These are phyloP conservation scores for Oemleria cerasiformis DNA, from an alignment of 306 rosid genomes.

Conservation along the genomic window DNA sequence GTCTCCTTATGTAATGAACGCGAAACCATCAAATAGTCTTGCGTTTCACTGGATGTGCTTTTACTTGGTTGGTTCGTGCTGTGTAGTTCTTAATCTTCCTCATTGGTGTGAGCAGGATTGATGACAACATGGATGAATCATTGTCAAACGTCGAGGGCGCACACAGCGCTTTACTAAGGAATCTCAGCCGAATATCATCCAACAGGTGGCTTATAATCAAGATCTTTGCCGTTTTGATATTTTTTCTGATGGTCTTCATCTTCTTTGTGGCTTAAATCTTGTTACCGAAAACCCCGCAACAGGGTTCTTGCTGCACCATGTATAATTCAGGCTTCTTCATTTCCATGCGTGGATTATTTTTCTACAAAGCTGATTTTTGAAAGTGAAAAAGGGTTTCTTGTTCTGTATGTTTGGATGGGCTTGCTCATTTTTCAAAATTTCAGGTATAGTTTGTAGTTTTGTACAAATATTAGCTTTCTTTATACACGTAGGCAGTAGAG, in stretches of 20 bases:
- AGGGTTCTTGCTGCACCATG: slow-evolving; percentile 17
- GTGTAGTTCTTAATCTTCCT: slow-evolving; percentile 25
- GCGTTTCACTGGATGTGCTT: not conserved
- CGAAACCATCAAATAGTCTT: not conserved
- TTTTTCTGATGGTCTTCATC: slow-evolving; percentile 73
- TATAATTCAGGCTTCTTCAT: not conserved
- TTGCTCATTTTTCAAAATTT: too few relatives aligned
- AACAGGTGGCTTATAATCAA: slow-evolving; percentile 89
- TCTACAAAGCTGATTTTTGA: too few relatives aligned
- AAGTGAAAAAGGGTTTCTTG: too few relatives aligned
- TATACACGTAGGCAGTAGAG: too few relatives aligned
- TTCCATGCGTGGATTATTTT: not conserved
- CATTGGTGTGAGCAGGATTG: slow-evolving; percentile 63
- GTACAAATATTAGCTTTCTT: too few relatives aligned
- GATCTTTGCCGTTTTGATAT: slow-evolving; percentile 68
- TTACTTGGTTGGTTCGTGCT: slow-evolving; percentile 10
- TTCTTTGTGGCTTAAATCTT: slow-evolving; percentile 71
- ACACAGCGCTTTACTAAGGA: slow-evolving; percentile 72
- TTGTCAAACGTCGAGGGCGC: slow-evolving; percentile 92
- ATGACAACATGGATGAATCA: slow-evolving; percentile 92
- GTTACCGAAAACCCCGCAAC: slow-evolving; percentile 6
- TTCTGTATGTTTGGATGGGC: too few relatives aligned
- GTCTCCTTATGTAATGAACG: not conserved
- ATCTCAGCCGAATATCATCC: slow-evolving; percentile 81
- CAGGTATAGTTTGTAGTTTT: too few relatives aligned